Percentiles rank a stretch among this genome's conserved stretches.
phyloP scores from a whole-genome alignment of 2,329 filamentous ascomycete genomes.

The Xylaria hypoxylon region DNA sequence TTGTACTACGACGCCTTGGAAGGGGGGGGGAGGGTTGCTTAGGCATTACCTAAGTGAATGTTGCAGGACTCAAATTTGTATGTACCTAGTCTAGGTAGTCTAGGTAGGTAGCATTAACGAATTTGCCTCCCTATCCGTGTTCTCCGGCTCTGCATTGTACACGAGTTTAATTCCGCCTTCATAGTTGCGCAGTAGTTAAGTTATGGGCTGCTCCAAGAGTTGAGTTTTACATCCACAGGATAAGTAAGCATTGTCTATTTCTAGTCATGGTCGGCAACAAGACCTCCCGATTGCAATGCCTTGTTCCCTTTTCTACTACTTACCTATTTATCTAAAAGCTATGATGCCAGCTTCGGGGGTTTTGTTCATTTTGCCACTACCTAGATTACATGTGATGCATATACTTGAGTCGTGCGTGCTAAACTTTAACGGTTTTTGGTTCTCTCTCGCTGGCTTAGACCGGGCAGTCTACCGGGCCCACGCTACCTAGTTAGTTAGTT shows the following conservation, averaged over 20 bases:
- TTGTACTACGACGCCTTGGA: no score
- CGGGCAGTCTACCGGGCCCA: no score
- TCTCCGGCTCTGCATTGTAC: conserved; percentile 13
- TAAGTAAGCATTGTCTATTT: conserved; percentile 26
- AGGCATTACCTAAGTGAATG: no score
- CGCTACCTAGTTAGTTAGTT: no score
- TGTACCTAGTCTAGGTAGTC: conserved; percentile 9
- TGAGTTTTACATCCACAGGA: not conserved
- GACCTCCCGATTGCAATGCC: conserved; percentile 25
- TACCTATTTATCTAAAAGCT: not conserved
- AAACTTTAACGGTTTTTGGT: conserved; percentile 22
- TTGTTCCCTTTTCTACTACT: not conserved
- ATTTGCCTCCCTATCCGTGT: conserved; percentile 18
- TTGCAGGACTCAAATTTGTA: no score
- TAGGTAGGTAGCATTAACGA: conserved; percentile 1
- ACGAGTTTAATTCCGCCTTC: conserved; percentile 16
- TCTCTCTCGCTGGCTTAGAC: conserved; percentile 1
- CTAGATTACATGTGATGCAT: conserved; percentile 24
- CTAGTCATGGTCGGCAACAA: conserved; percentile 27
- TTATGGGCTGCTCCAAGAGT: conserved; percentile 5
- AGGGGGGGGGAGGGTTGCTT: no score
- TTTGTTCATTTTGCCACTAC: not conserved
- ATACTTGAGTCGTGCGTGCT: conserved; percentile 29
- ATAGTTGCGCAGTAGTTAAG: conserved; percentile 10
- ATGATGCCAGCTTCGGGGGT: conserved; percentile 11